These are phyloP conservation scores for Neoarthrinium moseri DNA, from an alignment of 2,329 filamentous ascomycete genomes.

Conservation along the genomic window DNA sequence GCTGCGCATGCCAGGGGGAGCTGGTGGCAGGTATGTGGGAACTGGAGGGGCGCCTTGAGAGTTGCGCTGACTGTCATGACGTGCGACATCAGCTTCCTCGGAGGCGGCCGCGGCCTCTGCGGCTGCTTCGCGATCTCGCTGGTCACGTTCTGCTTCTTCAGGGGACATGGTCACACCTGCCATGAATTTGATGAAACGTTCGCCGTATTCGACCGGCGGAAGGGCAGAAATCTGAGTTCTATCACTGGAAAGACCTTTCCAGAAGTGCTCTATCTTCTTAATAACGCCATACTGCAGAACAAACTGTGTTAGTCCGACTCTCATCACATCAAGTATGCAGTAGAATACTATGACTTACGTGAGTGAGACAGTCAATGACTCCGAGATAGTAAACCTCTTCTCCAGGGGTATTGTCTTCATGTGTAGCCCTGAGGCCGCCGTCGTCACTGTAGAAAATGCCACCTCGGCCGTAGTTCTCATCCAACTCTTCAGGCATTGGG, in stretches of 20 bases:
- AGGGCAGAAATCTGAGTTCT: constrained; percentile 89
- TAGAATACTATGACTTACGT: constrained; percentile 61
- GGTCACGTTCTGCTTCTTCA: constrained; percentile 77
- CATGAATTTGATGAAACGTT: constrained; percentile 92
- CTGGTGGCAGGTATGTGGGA: constrained; percentile 28
- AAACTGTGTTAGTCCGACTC: background rate
- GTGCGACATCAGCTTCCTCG: constrained; percentile 28
- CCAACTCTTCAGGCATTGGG: constrained; percentile 87
- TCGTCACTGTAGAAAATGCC: constrained; percentile 92
- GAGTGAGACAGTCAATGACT: constrained; percentile 96
- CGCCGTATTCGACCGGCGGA: constrained; percentile 85
- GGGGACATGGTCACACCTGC: constrained; percentile 84
- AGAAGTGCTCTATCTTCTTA: constrained; percentile 95
- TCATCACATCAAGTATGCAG: background rate
- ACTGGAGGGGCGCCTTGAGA: constrained; percentile 17
- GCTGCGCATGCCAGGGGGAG: constrained; percentile 30
- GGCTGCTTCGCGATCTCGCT: constrained; percentile 55
- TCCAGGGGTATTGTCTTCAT: constrained; percentile 79
- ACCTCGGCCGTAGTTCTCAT: constrained; percentile 67
- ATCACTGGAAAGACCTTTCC: constrained; percentile 87
- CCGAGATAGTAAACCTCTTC: constrained; percentile 98
- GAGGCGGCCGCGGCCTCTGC: constrained; percentile 32
- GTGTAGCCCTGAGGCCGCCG: constrained; percentile 88
- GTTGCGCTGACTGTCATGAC: constrained; percentile 21
- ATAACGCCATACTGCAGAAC: constrained; percentile 78